A percentile compares a stretch with the other conserved stretches of the same genome.
These are phyloP conservation scores for Cutaneotrichosporon dermatis DNA, from an alignment of 1,284 basidiomycete genomes.

Conservation along the genomic window DNA sequence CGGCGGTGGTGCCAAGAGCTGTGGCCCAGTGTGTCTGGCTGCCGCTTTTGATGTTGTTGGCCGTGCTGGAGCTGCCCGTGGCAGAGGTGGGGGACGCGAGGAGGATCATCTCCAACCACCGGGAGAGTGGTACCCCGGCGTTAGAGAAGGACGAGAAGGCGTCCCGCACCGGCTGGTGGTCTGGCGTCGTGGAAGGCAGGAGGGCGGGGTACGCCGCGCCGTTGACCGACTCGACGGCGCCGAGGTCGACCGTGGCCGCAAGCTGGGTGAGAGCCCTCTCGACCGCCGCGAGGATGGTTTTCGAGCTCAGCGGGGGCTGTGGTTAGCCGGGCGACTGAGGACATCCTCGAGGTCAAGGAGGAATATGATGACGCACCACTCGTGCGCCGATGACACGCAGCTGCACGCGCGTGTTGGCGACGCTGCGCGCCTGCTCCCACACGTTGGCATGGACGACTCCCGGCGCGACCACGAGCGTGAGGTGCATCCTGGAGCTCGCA, in stretches of 20 bases:
- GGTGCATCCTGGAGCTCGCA: background rate
- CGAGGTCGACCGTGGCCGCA: background rate
- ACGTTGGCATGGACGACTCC: background rate
- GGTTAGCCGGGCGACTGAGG: background rate
- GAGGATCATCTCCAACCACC: background rate
- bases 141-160: background rate
- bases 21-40: background rate
- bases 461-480: background rate
- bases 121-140: background rate
- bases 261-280: conserved; percentile 3
- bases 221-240: background rate
- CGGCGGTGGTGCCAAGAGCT: background rate
- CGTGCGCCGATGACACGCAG: background rate
- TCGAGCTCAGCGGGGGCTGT: background rate
- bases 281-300: background rate
- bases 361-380: background rate
- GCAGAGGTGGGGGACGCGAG: too few relatives aligned
- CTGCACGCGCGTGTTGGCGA: background rate
- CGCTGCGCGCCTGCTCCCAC: background rate
- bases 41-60: too few relatives aligned
- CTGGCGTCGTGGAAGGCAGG: background rate
- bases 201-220: conserved; percentile 1
- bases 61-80: too few relatives aligned
- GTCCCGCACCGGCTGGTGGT: background rate
- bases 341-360: background rate